A percentile compares a stretch with the other conserved stretches of the same genome.
phyloP scores from a whole-genome alignment of 2,329 filamentous ascomycete species.

The Aspergillus awamori region DNA sequence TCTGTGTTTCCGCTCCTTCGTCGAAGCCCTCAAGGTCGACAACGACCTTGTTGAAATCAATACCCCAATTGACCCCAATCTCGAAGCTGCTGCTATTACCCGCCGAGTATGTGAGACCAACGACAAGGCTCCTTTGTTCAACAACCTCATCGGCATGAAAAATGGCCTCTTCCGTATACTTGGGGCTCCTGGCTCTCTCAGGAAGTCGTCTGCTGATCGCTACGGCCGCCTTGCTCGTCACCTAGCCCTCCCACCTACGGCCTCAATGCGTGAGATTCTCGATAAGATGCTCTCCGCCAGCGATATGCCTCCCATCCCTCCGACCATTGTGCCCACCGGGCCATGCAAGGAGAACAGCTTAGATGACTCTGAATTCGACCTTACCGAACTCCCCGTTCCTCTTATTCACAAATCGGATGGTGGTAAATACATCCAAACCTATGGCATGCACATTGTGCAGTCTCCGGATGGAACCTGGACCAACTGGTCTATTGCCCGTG shows the following conservation, averaged over 20 bases:
- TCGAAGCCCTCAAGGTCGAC: slow-evolving; percentile 48
- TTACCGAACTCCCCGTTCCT: slow-evolving; percentile 48
- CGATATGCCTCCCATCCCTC: slow-evolving; percentile 34
- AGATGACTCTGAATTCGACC: slow-evolving; percentile 45
- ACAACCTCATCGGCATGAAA: slow-evolving; percentile 53
- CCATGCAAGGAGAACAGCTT: slow-evolving; percentile 50
- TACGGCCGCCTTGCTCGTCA: slow-evolving; percentile 50
- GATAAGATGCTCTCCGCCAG: slow-evolving; percentile 48
- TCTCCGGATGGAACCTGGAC: slow-evolving; percentile 52
- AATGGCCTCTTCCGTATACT: slow-evolving; percentile 55
- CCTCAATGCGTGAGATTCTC: slow-evolving; percentile 43
- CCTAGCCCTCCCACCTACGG: slow-evolving; percentile 44
- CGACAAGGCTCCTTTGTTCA: slow-evolving; percentile 55
- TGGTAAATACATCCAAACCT: slow-evolving; percentile 56
- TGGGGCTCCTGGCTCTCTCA: slow-evolving; percentile 47
- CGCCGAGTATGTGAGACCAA: slow-evolving; percentile 50
- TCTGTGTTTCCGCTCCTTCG: slow-evolving; percentile 51
- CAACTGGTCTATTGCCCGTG: slow-evolving; percentile 43
- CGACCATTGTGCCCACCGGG: slow-evolving; percentile 38
- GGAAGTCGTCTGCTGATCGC: slow-evolving; percentile 33
- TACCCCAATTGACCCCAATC: slow-evolving; percentile 44
- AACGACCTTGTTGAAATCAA: slow-evolving; percentile 52
- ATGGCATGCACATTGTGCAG: slow-evolving; percentile 53
- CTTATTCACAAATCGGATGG: slow-evolving; percentile 51
- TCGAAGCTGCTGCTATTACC: slow-evolving; percentile 54